Evolutionary conservation across 2,329 filamentous ascomycete species (phyloP), one percentile per base, ranked within the genome.

Genomic region (Chalara sp.): DNA sequence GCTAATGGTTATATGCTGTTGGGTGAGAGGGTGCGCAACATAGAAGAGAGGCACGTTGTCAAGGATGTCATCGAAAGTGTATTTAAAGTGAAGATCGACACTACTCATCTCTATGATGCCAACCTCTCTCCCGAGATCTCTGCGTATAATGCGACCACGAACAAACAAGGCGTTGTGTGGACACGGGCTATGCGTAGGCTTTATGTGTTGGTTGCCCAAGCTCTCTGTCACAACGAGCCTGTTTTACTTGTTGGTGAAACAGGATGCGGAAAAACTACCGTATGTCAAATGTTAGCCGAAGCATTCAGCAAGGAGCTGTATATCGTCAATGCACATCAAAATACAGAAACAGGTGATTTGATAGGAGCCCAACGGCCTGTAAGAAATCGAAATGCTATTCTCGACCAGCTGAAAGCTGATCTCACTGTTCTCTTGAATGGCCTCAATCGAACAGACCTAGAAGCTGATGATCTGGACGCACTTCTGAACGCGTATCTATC

Each of bases 271-370:
- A 99, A 99, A 72, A 99, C 93, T 0, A 96, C 92, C 2, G 87
- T 99, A 6, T 95, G 89, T 59, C 93, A 99, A 66, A 79, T 96
- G 64, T 78, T 97, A 48, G 90, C 93, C 3, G 86, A 95, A 62
- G 86, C 88, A 4, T 78, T 89, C 55, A 74, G 76, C 12, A 89
- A 86, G 61, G 75, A 87, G 56, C 73, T 99, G 39, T 84, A 91
- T 58, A 93, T 92, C 59, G 86, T 99, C 63, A 99, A 99, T 65
- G 93, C 95, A 3, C 95, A 99, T 68, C 92, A 97, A 60, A 99
- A 99, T 58, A 91, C 93, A 0, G 95, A 99, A 67, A 97, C 95
- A 0, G 92, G 93, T 12, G 93, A 99, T 67, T 76, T 99, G 8
- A 97, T 99, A 58, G 93, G 93, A 57, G 93, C 93, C 3, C 93